A percentile compares a stretch with the other conserved stretches of the same genome.
Evolutionary conservation across 2,329 filamentous ascomycete species (phyloP).

Genomic region (Neofusicoccum umdonicola): DNA sequence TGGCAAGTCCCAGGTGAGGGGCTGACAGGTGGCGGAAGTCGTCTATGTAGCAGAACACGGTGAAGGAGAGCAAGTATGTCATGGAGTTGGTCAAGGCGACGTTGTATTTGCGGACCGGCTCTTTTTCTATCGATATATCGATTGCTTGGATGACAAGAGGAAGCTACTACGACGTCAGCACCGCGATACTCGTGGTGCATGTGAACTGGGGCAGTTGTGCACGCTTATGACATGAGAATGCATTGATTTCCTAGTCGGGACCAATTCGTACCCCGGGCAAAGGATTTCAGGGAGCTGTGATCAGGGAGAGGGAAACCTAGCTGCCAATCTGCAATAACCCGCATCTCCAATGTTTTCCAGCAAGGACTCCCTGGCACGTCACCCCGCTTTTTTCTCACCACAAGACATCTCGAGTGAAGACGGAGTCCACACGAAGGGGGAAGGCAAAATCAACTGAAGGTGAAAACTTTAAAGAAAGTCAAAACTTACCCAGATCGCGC

Average conservation of each 20-base stretch:
- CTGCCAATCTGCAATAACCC: background rate
- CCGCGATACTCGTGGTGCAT: slow-evolving; percentile 1
- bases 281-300: background rate
- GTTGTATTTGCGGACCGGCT: slow-evolving; percentile 16
- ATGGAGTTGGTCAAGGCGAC: slow-evolving; percentile 10
- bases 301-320: no score
- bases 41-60: slow-evolving; percentile 9
- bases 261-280: background rate
- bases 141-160: slow-evolving; percentile 11
- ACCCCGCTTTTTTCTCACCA: background rate
- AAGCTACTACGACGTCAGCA: slow-evolving; percentile 10
- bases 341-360: background rate
- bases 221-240: no score
- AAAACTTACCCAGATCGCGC: slow-evolving; percentile 4
- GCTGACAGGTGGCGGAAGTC: background rate
- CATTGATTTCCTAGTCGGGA: no score
- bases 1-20: slow-evolving; percentile 5
- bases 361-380: background rate
- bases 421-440: no score
- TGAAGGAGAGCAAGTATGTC: slow-evolving; percentile 6
- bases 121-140: slow-evolving; percentile 14
- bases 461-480: background rate
- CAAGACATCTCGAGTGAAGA: no score
- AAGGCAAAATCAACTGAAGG: background rate
- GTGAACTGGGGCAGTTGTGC: no score